Evolutionary conservation across 306 rosid genomes (phyloP), one percentile per base, ranked within the genome.

Genomic region (Casuarina cunninghamiana): DNA sequence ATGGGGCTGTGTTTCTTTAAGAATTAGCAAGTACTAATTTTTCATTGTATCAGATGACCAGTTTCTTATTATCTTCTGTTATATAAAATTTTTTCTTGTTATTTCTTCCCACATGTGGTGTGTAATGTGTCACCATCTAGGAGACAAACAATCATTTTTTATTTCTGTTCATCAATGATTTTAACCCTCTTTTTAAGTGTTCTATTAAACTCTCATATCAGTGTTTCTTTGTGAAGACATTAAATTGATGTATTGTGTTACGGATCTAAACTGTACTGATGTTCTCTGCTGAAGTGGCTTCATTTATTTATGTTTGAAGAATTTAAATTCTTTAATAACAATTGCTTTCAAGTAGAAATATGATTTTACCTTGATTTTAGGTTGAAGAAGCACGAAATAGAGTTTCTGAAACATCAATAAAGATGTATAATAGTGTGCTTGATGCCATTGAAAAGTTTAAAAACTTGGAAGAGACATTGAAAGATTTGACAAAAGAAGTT

Each of bases 371-470:
- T 71, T 86, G 77, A 75, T 86, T 83, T 19, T 83, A 95, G 98
- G 89, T 95, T 55, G 98, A 95, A 87, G 93, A 88, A 68, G 88
- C 87, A 65, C 90, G 97, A 54, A 81, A 84, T 78, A 91, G 74
- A 82, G 93, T 88, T 87, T 92, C 98, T 87, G 96, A 92, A 83
- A 86, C 79, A 76, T 95, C 98, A 8, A 75, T 96, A 2, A 86
- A 76, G 87, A 92, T 83, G 93, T 95, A 95, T 58, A 91, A 95
- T 69, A 91, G 90, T 9, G 97, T 95, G 86, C 92, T 92, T 83
- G 97, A 95, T 86, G 90, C 97, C 78, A 94, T 91, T 75, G 98
- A 95, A 84, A 92, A 84, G 77, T 88, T 91, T 78, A 95, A 90
- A 80, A 97, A 95, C 76, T 85, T 92, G 68, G 97, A 95, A 84